Evolutionary conservation across 768 basidiomycete species (phyloP).

Genomic region (Rhodotorula babjevae): DNA sequence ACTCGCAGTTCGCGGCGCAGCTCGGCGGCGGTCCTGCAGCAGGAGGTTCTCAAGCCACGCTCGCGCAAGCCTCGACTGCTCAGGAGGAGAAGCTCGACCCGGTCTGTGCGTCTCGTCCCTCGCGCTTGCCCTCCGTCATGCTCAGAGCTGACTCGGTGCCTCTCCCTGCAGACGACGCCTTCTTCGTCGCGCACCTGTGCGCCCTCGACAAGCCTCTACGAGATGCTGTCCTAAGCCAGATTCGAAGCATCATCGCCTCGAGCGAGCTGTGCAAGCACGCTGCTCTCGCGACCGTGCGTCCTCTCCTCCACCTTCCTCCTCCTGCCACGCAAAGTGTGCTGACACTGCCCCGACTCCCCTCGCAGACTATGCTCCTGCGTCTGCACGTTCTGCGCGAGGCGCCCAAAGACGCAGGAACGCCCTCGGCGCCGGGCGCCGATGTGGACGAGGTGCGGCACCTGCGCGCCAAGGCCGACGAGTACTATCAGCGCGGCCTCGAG

Average conservation of each 20-base stretch:
- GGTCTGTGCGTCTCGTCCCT: not conserved
- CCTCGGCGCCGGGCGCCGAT: not conserved
- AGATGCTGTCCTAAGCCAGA: conserved; percentile 5
- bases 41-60: no score
- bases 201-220: conserved; percentile 16
- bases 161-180: conserved; percentile 7
- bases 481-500: conserved; percentile 23
- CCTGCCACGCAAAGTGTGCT: no score
- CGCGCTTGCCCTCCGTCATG: no score
- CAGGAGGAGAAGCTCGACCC: not conserved
- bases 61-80: not conserved
- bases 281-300: conserved; percentile 21
- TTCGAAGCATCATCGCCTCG: conserved; percentile 14
- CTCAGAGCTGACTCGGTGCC: not conserved
- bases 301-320: not conserved
- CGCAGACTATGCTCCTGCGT: conserved; percentile 17
- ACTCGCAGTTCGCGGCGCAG: no score
- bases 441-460: conserved; percentile 11
- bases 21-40: no score
- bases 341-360: not conserved
- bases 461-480: conserved; percentile 15
- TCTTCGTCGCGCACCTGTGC: conserved; percentile 23
- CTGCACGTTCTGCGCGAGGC: not conserved
- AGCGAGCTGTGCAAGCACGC: conserved; percentile 15
- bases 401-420: not conserved